Percentiles rank a stretch among this genome's conserved stretches.
phyloP scores from a whole-genome alignment of 129 eudicot species.

The Lactuca saligna region DNA sequence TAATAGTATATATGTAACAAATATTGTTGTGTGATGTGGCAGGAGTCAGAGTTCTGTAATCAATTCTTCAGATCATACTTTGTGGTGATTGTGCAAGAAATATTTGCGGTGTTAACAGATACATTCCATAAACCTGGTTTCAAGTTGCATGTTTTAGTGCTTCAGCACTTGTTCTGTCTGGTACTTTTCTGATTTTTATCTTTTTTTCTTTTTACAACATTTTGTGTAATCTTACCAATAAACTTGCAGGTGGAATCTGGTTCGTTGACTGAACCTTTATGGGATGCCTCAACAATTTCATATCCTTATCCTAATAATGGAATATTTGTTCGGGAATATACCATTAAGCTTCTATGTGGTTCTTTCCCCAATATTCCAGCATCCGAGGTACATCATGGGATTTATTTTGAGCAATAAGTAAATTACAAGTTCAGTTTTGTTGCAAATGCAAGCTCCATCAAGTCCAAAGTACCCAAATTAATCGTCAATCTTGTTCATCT shows the following conservation, averaged over 20 bases:
- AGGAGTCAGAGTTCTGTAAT: conserved; percentile 87
- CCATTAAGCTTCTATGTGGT: conserved; percentile 78
- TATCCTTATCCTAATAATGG: conserved; percentile 78
- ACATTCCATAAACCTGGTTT: conserved; percentile 98
- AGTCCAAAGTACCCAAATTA: background rate
- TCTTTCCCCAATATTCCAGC: conserved; percentile 94
- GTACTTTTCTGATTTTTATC: no score
- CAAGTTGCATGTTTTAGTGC: conserved; percentile 92
- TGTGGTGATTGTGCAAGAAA: conserved; percentile 90
- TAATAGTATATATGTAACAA: no score
- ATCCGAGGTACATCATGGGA: conserved; percentile 58
- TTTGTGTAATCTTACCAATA: no score
- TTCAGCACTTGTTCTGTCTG: conserved; percentile 84
- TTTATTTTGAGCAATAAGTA: no score
- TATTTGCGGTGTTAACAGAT: conserved; percentile 93
- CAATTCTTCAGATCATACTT: conserved; percentile 88
- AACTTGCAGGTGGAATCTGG: conserved; percentile 78
- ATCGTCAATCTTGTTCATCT: no score
- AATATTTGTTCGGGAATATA: conserved; percentile 73
- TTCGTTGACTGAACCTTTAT: conserved; percentile 71
- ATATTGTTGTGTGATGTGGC: conserved; percentile 24
- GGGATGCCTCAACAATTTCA: conserved; percentile 84
- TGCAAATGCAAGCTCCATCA: background rate
- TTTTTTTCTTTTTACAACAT: no score
- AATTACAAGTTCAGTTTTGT: no score